Conservation (phyloP, 306 rosid species). For the Dicorynia guianensis region DNA sequence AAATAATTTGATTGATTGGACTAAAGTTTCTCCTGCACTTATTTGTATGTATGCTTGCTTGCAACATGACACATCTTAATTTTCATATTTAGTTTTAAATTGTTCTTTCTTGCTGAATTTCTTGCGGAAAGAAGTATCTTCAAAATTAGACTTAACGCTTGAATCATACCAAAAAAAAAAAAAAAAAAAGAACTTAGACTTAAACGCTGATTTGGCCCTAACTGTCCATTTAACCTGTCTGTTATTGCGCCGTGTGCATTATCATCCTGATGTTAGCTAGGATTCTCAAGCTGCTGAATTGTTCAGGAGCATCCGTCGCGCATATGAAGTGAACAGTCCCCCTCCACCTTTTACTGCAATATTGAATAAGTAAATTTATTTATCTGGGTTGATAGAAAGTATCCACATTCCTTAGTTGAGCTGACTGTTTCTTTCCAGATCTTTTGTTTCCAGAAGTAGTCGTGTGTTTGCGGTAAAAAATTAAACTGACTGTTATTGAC, state of each 20-base stretch:
- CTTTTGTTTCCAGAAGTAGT: conserved; percentile 19
- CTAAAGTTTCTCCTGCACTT: too few relatives aligned
- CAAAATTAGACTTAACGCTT: conserved; percentile 10
- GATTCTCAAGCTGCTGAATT: conserved; percentile 70
- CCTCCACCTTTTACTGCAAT: conserved; percentile 34
- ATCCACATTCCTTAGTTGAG: conserved; percentile 13
- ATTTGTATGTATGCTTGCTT: background rate
- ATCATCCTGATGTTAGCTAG: conserved; percentile 94
- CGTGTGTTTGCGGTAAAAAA: background rate
- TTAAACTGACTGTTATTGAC: conserved; percentile 11
- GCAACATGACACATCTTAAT: conserved; percentile 11
- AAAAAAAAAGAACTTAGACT: too few relatives aligned
- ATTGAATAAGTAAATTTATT: conserved; percentile 21
- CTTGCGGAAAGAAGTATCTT: conserved; percentile 4
- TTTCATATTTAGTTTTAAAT: conserved; percentile 2
- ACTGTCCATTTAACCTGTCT: conserved; percentile 9
- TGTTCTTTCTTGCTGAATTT: background rate
- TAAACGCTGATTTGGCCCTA: conserved; percentile 1
- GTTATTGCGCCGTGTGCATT: conserved; percentile 57
- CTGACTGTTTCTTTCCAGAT: conserved; percentile 28
- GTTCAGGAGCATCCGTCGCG: conserved; percentile 78
- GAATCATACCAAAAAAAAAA: too few relatives aligned
- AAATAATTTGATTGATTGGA: background rate
- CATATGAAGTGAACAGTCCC: conserved; percentile 73
- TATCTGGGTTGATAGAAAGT: conserved; percentile 22